Base-by-base conservation (phyloP, 108 stramenopile species). In the Cyclostephanos invisitatus region DNA sequence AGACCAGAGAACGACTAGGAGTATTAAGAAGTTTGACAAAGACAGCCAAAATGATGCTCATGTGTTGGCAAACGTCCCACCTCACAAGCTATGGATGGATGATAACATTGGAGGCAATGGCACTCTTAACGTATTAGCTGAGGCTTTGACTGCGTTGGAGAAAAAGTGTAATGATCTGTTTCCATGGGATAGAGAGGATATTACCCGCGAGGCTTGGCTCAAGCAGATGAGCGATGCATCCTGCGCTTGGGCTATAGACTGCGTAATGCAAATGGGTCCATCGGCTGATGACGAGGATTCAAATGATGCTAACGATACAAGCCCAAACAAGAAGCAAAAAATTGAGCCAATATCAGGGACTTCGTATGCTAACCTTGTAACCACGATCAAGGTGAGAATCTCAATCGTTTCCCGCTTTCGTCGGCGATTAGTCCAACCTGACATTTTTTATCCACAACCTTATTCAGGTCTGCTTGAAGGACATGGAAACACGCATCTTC, bases 121-220 rank as follows among this genome's bases (percentile, higher is more conserved):
- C 35, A 74, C 89, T 29, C 72, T 91, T 42, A 82, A 88, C 21
- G 60, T 78, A 6, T 59, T 91, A 0, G 87, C 87, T 4, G 77
- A 77, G 25, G 78, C 88, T 32, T 74, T 94, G 51, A 55, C 87
- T 44, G 74, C 79, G 48, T 46, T 91, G 28, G 93, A 94, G 70
- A 81, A 86, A 46, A 69, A 79, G 21, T 78, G 87, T 44, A 82
- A 94, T 49, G 53, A 68, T 14, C 80, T 94, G 32, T 74, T 77
- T n/a, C 83, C 82, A 5, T 89, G 81, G 86, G 78, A 77, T 46
- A 70, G 68, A 18, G 62, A 64, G 10, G 87, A 85, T 64, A 66
- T 70, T 0, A 69, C 63, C 21, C 83, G 93, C 35, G 78, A 78
- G 35, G 53, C 38, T 14, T 91, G 90, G 93, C 83, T 84, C 46